Conservation (phyloP, 2,329 filamentous ascomycete genomes). For the Botrytis cinerea region DNA sequence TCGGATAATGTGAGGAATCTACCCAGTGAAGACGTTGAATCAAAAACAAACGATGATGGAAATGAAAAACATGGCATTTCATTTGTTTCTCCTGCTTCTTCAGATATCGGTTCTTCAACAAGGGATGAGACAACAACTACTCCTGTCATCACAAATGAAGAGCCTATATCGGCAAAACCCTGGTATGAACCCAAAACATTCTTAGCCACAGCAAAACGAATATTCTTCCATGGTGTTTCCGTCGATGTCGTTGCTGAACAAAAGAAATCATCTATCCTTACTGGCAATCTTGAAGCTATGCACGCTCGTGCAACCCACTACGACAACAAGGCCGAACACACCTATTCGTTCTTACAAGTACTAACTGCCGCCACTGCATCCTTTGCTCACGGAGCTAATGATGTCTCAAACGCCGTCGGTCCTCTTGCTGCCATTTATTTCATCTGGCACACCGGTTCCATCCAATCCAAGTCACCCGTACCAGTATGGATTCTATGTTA, state of each 20-base stretch:
- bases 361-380: conserved; percentile 53
- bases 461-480: conserved; percentile 60
- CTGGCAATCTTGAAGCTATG: conserved; percentile 70
- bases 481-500: conserved; percentile 58
- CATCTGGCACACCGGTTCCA: conserved; percentile 56
- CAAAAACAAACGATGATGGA: background rate
- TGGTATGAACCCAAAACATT: conserved; percentile 1
- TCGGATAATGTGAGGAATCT: conserved; percentile 45
- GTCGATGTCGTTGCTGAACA: conserved; percentile 40
- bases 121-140: background rate
- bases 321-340: conserved; percentile 68
- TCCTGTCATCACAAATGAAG: background rate
- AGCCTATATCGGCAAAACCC: background rate
- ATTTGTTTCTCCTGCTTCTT: background rate
- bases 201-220: background rate
- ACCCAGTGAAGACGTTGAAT: background rate
- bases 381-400: conserved; percentile 70
- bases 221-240: conserved; percentile 8
- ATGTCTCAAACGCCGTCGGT: conserved; percentile 71
- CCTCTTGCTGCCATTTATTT: conserved; percentile 71
- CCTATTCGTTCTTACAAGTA: conserved; percentile 55
- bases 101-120: background rate
- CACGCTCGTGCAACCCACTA: conserved; percentile 66
- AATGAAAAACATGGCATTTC: conserved; percentile 7
- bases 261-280: conserved; percentile 50